A percentile compares a stretch with the other conserved stretches of the same genome.
phyloP scores from a whole-genome alignment of 140 eudicot species.

The Erigeron philadelphicus region DNA sequence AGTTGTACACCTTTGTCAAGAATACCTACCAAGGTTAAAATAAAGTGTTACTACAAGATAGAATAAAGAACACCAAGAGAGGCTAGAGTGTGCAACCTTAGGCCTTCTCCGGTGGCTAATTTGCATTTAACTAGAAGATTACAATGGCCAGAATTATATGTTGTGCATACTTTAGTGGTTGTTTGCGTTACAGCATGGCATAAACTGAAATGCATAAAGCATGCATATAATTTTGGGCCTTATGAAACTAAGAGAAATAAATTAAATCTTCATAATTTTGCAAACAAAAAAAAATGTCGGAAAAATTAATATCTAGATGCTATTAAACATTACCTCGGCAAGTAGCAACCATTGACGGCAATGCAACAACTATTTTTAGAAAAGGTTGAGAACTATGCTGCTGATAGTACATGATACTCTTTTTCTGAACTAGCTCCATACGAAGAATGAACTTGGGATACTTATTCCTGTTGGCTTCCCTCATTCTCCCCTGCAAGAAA shows the following conservation, averaged over 20 bases:
- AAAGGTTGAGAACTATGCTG: constrained; percentile 73
- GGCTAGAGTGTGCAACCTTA: not conserved
- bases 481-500: constrained; percentile 72
- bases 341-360: constrained; percentile 94
- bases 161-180: not conserved
- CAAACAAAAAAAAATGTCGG: constrained; percentile 15
- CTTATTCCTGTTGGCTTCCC: constrained; percentile 66
- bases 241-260: not conserved
- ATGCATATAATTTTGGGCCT: not conserved
- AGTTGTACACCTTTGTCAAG: constrained; percentile 95
- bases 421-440: constrained; percentile 72
- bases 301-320: constrained; percentile 5
- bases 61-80: constrained; percentile 11
- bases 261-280: not conserved
- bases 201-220: constrained; percentile 14
- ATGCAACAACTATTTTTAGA: constrained; percentile 85
- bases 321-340: constrained; percentile 64
- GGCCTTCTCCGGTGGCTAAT: not conserved
- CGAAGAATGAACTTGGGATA: constrained; percentile 63
- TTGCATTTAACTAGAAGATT: not conserved
- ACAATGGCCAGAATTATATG: not conserved
- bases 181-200: not conserved
- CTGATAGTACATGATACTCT: constrained; percentile 93
- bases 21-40: constrained; percentile 52
- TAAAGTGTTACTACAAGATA: not conserved